Evolutionary conservation across 1,284 basidiomycete species (phyloP), one percentile per base, ranked within the genome.

Genomic region (Moesziomyces sp.): DNA sequence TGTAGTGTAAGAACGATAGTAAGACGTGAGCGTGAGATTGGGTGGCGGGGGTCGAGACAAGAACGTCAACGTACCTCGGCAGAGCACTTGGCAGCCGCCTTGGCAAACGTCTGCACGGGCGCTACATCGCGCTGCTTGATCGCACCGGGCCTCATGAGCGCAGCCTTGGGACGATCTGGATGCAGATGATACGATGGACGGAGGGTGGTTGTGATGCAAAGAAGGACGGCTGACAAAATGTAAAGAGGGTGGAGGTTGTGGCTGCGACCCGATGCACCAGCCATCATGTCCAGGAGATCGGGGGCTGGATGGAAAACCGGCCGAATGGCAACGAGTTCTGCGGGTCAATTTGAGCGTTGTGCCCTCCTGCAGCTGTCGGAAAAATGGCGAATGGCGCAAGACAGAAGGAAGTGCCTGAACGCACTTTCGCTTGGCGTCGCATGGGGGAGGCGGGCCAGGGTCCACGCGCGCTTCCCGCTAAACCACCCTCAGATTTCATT

Each of bases 1-100:
- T 92, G 88, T 5, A 0, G 3, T 2, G 14, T 86, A 76, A 21
- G 33, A 23, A 30, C 16, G 24, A 14, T 45, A 26, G 13, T 4
- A 45, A 38, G 4, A 43, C 11, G 38, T 23, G 24, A 26, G 44
- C 30, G 19, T 16, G 13, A 40, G 14, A 16, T 7, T 21, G 19
- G 35, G 30, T 21, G 23, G 35, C 26, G 44, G 19, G 30, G 16
- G n/a, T 6, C 13, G 8, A 5, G n/a, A 0, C 24, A 23, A 30
- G 10, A 40, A 42, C 19, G 38, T 23, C n/a, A 2, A 62, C 69
- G 44, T 35, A 73, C 70, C 53, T 68, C 65, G 26, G 54, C 42
- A 18, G 66, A 60, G 59, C 74, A 77, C 40, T 64, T 59, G 40
- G 67, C 71, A 5, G 69, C 74, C 1, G 67, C 66, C n/a, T 62